Base-by-base conservation (phyloP, 2,329 filamentous ascomycete species). In the Trichoderma guizhouense region DNA sequence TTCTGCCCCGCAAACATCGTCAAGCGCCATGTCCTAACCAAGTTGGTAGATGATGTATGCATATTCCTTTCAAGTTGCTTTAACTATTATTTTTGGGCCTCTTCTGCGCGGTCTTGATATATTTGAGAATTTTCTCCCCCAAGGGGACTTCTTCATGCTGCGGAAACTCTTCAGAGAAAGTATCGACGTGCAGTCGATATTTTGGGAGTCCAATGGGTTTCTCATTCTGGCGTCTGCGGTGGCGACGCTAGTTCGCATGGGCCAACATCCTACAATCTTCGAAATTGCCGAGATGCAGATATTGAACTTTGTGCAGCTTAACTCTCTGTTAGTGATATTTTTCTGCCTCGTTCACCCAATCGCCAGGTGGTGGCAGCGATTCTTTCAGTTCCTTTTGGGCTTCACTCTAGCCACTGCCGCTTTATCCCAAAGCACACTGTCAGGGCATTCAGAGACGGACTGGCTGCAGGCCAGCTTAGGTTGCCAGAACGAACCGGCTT, bases 131-230 rank as follows among this genome's bases (percentile, higher is more conserved):
- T n/a, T 18, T 47, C 39, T 47, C 4, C 18, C 18, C 18, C 1
- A 1, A n/a, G 7, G 39, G 18, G 39, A 47, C 15, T 18, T 47
- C 3, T 47, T 47, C 7, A n/a, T n/a, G 7, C 39, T 47, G 7
- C 7, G 18, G 18, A 47, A 47, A 47, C 39, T 47, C 18, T 47
- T 47, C 18, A 47, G 8, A n/a, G 18, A 47, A n/a, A 47, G 15
- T n/a, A 47, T 47, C 7, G 18, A 47, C 8, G 18, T 47, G 1
- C 18, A 47, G 18, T n/a, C 18, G 2, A 47, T 47, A 76, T 67
- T 58, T 63, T 12, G 73, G 74, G 9, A 32, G 61, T 21, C 36
- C 9, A 60, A 58, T 26, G 12, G n/a, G n/a, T 53, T 53, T 24
- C 47, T 53, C 47, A 53, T 53, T 53, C 18, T 53, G n/a, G 47